These are phyloP conservation scores for Apophysomyces sp. DNA, from an alignment of 371 early-diverging fungal genomes.

Conservation along the genomic window DNA sequence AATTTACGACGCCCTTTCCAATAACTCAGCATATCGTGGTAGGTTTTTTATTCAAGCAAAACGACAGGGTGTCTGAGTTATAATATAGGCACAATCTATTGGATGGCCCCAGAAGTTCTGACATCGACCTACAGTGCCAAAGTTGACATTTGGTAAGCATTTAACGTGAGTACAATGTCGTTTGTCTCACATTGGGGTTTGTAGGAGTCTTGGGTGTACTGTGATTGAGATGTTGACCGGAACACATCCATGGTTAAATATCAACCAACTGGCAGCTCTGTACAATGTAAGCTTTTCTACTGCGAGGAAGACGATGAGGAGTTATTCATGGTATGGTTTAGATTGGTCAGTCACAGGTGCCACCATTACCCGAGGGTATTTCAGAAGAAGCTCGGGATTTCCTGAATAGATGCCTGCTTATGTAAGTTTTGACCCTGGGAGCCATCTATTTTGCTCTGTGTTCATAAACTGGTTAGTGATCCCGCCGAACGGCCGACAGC, in stretches of 20 bases:
- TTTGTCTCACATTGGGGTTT: constrained; percentile 48
- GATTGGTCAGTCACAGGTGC: constrained; percentile 54
- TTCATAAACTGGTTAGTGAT: constrained; percentile 34
- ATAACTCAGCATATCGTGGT: constrained; percentile 17
- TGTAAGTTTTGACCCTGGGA: constrained; percentile 29
- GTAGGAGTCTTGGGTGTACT: constrained; percentile 86
- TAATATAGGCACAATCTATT: constrained; percentile 60
- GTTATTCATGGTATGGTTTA: constrained; percentile 6
- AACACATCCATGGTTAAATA: constrained; percentile 78
- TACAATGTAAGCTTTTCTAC: constrained; percentile 56
- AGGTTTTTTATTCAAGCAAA: not conserved
- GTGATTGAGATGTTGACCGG: constrained; percentile 93
- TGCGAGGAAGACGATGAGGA: not conserved
- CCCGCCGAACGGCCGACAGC: constrained; percentile 70
- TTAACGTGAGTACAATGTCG: no score
- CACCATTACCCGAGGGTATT: constrained; percentile 69
- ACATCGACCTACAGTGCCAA: constrained; percentile 68
- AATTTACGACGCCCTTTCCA: constrained; percentile 48
- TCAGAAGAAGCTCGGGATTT: constrained; percentile 65
- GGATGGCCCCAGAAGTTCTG: constrained; percentile 89
- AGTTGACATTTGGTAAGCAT: constrained; percentile 70
- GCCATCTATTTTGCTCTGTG: not conserved
- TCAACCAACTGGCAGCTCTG: constrained; percentile 68
- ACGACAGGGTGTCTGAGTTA: not conserved
- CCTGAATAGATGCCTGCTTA: constrained; percentile 65